Evolutionary conservation across 108 stramenopile species (phyloP).

Genomic region (Discostella pseudostelligera): DNA sequence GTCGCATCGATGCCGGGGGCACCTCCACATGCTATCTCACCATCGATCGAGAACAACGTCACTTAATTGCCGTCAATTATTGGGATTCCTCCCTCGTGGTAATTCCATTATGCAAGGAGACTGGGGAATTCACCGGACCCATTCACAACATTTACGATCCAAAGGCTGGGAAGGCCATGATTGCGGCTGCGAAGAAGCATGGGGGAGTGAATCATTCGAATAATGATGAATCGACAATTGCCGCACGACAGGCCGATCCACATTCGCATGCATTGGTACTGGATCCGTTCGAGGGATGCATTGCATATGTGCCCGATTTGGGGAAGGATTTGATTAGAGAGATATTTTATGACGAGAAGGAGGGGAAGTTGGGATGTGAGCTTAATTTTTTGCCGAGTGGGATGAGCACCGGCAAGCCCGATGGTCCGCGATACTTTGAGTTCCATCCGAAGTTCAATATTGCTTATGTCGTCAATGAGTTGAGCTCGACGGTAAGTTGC

Average conservation of each 20-base stretch:
- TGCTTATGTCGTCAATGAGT: conserved; percentile 90
- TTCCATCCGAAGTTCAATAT: conserved; percentile 88
- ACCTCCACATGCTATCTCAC: conserved; percentile 95
- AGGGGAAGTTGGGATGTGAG: conserved; percentile 64
- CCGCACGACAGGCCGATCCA: conserved; percentile 89
- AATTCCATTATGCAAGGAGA: conserved; percentile 71
- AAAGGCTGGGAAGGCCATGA: conserved; percentile 59
- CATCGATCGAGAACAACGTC: conserved; percentile 71
- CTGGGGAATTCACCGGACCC: conserved; percentile 67
- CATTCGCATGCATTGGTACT: conserved; percentile 95
- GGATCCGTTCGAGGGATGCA: conserved; percentile 87
- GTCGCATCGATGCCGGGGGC: conserved; percentile 77
- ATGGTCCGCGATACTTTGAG: conserved; percentile 89
- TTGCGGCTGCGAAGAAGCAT: conserved; percentile 59
- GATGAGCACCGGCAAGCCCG: conserved; percentile 77
- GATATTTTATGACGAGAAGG: conserved; percentile 65
- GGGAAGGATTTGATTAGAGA: conserved; percentile 89
- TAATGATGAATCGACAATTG: conserved; percentile 83
- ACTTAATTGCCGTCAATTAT: conserved; percentile 91
- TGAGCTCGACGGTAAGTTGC: conserved; percentile 77
- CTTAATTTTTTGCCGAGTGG: conserved; percentile 78
- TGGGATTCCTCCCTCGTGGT: conserved; percentile 91
- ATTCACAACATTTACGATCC: conserved; percentile 42
- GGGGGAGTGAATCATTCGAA: conserved; percentile 85
- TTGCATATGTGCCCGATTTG: conserved; percentile 86